These are phyloP conservation scores for Trichoderma arundinaceum DNA, from an alignment of 2,329 filamentous ascomycete species.

Conservation along the genomic window DNA sequence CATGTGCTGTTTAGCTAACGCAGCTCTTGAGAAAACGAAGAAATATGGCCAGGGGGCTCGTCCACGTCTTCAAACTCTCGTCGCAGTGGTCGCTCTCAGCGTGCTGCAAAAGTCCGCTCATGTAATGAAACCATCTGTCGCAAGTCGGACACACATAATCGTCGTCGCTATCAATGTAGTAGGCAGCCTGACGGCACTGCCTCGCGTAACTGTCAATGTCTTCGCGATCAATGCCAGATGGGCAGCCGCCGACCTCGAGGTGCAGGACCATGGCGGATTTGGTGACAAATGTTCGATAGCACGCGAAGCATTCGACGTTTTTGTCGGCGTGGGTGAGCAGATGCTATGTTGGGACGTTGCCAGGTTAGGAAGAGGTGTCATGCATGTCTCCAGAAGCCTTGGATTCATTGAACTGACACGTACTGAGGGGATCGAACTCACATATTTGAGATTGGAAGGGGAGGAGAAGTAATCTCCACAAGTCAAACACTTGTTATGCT, in stretches of 20 bases:
- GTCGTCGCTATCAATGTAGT: conserved; percentile 34
- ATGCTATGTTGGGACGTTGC: conserved; percentile 33
- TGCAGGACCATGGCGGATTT: conserved; percentile 39
- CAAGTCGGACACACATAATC: conserved; percentile 36
- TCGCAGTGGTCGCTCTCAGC: conserved; percentile 36
- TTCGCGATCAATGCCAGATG: conserved; percentile 26
- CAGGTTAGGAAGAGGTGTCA: not conserved
- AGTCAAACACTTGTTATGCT: conserved; percentile 33
- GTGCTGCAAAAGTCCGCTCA: conserved; percentile 39
- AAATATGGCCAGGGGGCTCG: not conserved
- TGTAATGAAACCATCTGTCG: not conserved
- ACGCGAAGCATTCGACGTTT: conserved; percentile 34
- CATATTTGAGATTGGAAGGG: conserved; percentile 32
- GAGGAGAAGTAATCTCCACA: conserved; percentile 31
- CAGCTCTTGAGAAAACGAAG: conserved; percentile 1
- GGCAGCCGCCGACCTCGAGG: conserved; percentile 36
- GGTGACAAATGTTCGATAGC: conserved; percentile 31
- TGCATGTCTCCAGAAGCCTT: too few species aligned
- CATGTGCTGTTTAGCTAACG: not conserved
- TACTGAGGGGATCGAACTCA: too few species aligned
- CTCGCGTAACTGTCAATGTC: conserved; percentile 29
- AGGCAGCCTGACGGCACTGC: conserved; percentile 18
- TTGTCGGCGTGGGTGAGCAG: conserved; percentile 31
- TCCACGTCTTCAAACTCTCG: not conserved
- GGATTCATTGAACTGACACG: too few species aligned